Conservation (phyloP, 306 rosid genomes). For the Quercus agrifolia region DNA sequence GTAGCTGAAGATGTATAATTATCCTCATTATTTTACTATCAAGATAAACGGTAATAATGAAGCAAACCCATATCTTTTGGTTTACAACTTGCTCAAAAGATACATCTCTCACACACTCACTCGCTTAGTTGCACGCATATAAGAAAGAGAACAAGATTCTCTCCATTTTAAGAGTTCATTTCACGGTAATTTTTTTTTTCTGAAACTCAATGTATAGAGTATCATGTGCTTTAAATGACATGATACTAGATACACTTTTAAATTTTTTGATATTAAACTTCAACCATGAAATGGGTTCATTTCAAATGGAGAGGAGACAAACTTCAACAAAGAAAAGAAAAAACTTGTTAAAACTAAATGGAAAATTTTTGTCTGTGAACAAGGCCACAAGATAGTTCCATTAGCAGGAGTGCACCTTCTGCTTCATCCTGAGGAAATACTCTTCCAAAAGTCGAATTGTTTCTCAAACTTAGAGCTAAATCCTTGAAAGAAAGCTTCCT, state of each 20-base stretch:
- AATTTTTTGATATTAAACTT: too few relatives aligned
- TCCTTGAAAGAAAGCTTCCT: slow-evolving; percentile 31
- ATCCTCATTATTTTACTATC: not conserved
- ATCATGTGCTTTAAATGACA: too few relatives aligned
- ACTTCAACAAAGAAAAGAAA: not conserved
- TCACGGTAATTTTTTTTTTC: too few relatives aligned
- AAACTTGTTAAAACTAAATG: not conserved
- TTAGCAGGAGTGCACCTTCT: slow-evolving; percentile 64
- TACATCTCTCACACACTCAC: not conserved
- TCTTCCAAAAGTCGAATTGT: slow-evolving; percentile 25
- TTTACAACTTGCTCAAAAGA: not conserved
- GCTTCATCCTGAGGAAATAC: slow-evolving; percentile 62
- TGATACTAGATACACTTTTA: too few relatives aligned
- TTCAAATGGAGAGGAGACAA: too few relatives aligned
- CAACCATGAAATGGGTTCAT: too few relatives aligned
- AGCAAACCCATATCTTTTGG: not conserved
- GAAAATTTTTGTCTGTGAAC: slow-evolving; percentile 4
- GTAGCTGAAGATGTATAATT: not conserved
- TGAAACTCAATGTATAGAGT: too few relatives aligned
- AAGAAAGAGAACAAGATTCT: not conserved
- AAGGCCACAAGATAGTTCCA: slow-evolving; percentile 65
- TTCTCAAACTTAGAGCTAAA: slow-evolving; percentile 30
- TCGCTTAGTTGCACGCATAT: not conserved
- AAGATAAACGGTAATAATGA: slow-evolving; percentile 3
- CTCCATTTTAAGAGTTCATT: too few relatives aligned